Conservation (phyloP, 2,329 filamentous ascomycete genomes). For the Fusarium musae region DNA sequence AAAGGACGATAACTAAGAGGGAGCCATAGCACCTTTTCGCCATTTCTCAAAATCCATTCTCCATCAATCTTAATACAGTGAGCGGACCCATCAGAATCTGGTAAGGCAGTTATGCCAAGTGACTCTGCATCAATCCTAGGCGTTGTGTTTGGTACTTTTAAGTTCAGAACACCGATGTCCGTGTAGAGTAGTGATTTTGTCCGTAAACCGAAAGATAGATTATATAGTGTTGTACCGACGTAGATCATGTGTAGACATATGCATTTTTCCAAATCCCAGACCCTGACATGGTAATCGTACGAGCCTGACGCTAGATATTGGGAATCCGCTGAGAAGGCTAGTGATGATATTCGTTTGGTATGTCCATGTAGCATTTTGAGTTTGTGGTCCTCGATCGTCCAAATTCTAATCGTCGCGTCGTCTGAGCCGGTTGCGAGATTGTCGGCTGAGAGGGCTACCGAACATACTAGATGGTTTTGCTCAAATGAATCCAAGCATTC, state of each 20-base stretch:
- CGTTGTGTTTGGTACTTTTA: fast-evolving
- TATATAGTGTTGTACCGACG: fast-evolving
- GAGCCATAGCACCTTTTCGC: fast-evolving
- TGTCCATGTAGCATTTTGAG: fast-evolving
- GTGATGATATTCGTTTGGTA: fast-evolving
- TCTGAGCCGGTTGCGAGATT: fast-evolving
- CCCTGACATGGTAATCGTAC: no score
- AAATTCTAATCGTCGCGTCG: fast-evolving
- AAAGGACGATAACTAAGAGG: no score
- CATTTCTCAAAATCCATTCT: fast-evolving
- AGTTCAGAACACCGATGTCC: fast-evolving
- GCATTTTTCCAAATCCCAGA: fast-evolving
- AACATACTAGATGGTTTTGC: fast-evolving
- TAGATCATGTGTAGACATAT: fast-evolving
- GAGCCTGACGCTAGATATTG: neutral
- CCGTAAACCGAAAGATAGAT: fast-evolving
- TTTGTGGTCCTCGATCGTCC: fast-evolving
- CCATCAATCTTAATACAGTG: fast-evolving
- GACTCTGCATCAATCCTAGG: no score
- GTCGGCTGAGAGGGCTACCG: neutral
- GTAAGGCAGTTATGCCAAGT: fast-evolving
- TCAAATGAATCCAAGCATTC: fast-evolving
- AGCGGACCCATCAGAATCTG: fast-evolving
- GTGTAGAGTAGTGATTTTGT: neutral
- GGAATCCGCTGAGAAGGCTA: fast-evolving